A percentile compares a stretch with the other conserved stretches of the same genome.
phyloP scores from a whole-genome alignment of 2,329 filamentous ascomycete genomes.

The Pestalotiopsis sp. region DNA sequence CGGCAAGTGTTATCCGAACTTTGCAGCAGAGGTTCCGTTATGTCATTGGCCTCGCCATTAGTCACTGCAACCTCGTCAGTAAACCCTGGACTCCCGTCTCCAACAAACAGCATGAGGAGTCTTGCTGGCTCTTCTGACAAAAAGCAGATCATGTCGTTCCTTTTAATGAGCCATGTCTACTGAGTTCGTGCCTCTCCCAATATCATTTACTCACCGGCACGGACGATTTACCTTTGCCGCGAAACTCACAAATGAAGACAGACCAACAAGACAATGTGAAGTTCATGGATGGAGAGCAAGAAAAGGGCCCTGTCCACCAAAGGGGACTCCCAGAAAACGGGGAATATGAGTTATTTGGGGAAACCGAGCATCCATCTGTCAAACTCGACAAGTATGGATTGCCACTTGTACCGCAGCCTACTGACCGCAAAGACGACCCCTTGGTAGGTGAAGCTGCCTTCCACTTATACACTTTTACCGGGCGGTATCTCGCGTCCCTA shows the following conservation, averaged over 20 bases:
- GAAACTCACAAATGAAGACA: background rate
- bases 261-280: background rate
- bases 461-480: background rate
- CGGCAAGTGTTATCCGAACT: background rate
- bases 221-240: background rate
- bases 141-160: background rate
- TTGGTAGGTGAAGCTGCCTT: background rate
- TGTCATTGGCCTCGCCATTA: background rate
- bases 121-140: background rate
- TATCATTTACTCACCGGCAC: background rate
- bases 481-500: background rate
- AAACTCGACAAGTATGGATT: constrained; percentile 11
- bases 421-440: constrained; percentile 7
- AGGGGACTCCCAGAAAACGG: background rate
- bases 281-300: background rate
- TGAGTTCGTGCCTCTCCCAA: no score
- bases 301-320: background rate
- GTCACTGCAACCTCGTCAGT: background rate
- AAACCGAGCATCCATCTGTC: background rate
- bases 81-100: background rate
- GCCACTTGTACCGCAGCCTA: constrained; percentile 6
- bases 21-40: background rate
- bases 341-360: background rate
- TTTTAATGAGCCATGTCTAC: background rate
- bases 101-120: background rate